These are phyloP conservation scores for Exserohilum rostratum DNA, from an alignment of 2,329 filamentous ascomycete genomes.

Conservation along the genomic window DNA sequence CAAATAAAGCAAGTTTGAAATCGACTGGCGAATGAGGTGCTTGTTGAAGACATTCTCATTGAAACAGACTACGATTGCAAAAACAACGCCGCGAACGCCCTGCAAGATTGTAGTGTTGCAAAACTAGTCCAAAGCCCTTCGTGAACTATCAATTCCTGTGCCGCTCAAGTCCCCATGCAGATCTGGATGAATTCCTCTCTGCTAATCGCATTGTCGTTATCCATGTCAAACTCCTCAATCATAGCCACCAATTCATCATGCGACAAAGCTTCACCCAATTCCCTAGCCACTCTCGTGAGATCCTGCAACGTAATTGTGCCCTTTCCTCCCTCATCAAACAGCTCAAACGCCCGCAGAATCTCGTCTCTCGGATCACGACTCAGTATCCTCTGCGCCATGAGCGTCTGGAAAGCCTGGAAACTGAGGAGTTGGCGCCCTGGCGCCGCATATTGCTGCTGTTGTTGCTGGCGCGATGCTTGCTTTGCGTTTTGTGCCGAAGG, in stretches of 20 bases:
- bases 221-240: constrained; percentile 97
- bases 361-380: constrained; percentile 88
- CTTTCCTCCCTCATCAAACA: constrained; percentile 93
- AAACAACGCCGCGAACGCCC: constrained; percentile 14
- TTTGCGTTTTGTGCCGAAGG: constrained; percentile 1
- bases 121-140: background rate
- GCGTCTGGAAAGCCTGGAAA: constrained; percentile 72
- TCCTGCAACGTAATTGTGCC: constrained; percentile 90
- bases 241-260: constrained; percentile 93
- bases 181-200: constrained; percentile 71
- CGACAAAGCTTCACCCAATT: constrained; percentile 89
- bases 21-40: background rate
- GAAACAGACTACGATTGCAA: background rate
- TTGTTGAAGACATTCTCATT: background rate
- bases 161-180: constrained; percentile 55
- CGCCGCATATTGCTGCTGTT: constrained; percentile 25
- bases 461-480: constrained; percentile 3
- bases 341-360: constrained; percentile 85
- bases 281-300: constrained; percentile 82
- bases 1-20: constrained; percentile 32
- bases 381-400: constrained; percentile 79
- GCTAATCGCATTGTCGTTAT: constrained; percentile 80
- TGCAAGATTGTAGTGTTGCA: background rate
- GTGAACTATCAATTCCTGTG: background rate
- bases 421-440: constrained; percentile 70